Percentiles rank a stretch among this genome's conserved stretches.
These are phyloP conservation scores for Phlebiopsis flavidoalba DNA, from an alignment of 768 basidiomycete species.

Conservation along the genomic window DNA sequence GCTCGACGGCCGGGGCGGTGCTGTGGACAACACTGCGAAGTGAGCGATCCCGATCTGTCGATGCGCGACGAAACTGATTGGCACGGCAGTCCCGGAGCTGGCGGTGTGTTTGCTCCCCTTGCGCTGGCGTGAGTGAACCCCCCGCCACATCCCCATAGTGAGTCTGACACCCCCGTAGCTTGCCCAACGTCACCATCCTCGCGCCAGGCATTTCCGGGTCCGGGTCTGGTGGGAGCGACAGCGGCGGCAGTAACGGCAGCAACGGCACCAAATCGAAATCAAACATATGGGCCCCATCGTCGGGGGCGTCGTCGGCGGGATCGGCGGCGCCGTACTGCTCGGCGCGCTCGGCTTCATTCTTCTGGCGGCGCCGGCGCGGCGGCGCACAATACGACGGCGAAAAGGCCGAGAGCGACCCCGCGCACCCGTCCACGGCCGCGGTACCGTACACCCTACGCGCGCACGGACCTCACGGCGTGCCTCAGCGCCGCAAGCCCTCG, in stretches of 20 bases:
- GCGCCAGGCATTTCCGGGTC: too few relatives aligned
- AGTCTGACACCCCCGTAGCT: neutral
- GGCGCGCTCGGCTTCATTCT: conserved; percentile 5
- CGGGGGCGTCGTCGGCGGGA: conserved; percentile 11
- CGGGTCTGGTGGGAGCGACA: neutral
- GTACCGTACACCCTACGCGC: neutral
- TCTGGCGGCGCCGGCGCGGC: neutral
- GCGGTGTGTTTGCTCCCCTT: conserved; percentile 19
- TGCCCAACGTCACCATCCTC: conserved; percentile 3
- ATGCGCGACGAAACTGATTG: neutral
- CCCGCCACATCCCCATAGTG: too few relatives aligned
- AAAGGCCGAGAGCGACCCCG: neutral
- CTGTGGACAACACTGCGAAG: neutral
- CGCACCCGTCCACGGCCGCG: neutral
- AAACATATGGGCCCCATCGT: conserved; percentile 9
- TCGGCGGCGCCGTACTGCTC: conserved; percentile 7
- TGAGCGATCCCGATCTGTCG: neutral
- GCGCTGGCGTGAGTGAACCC: conserved; percentile 15
- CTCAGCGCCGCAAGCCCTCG: neutral
- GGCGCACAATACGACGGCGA: neutral
- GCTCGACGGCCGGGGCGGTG: neutral
- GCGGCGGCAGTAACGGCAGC: neutral
- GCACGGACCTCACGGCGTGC: neutral
- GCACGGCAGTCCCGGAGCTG: conserved; percentile 16
- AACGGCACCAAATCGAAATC: neutral